Percentiles rank a stretch among this genome's conserved stretches.
These are phyloP conservation scores for Leucogyrophana mollusca DNA, from an alignment of 768 basidiomycete species.

Conservation along the genomic window DNA sequence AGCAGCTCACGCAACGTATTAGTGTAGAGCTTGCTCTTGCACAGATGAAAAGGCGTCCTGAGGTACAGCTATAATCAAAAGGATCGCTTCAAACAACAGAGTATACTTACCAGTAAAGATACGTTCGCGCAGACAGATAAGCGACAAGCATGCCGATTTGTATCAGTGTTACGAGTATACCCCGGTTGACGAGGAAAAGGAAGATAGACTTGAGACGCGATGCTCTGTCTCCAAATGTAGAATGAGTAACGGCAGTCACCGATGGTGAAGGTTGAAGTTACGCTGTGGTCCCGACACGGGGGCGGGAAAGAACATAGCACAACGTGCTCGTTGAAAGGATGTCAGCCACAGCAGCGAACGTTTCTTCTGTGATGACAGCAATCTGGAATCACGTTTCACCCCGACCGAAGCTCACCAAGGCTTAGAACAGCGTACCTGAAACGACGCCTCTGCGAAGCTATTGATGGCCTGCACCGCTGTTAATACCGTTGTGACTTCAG, in stretches of 20 bases:
- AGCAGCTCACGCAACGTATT: constrained; percentile 16
- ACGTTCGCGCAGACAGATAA: constrained; percentile 11
- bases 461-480: too few species aligned
- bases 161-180: constrained; percentile 15
- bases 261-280: background rate
- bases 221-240: constrained; percentile 3
- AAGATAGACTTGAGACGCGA: constrained; percentile 14
- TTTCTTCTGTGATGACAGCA: constrained; percentile 11
- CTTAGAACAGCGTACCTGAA: too few species aligned
- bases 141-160: constrained; percentile 15
- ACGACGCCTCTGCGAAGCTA: too few species aligned
- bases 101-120: constrained; percentile 14
- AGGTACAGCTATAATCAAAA: background rate
- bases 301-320: constrained; percentile 12
- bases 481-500: too few species aligned
- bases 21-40: constrained; percentile 22
- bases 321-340: constrained; percentile 12
- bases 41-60: constrained; percentile 21
- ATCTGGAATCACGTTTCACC: background rate
- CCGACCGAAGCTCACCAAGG: too few species aligned
- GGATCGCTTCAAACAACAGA: background rate
- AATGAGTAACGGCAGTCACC: background rate
- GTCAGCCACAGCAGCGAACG: constrained; percentile 12
- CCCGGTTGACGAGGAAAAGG: constrained; percentile 16
- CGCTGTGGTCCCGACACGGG: background rate